Conservation (phyloP, 306 rosid species). For the Styphnolobium japonicum region DNA sequence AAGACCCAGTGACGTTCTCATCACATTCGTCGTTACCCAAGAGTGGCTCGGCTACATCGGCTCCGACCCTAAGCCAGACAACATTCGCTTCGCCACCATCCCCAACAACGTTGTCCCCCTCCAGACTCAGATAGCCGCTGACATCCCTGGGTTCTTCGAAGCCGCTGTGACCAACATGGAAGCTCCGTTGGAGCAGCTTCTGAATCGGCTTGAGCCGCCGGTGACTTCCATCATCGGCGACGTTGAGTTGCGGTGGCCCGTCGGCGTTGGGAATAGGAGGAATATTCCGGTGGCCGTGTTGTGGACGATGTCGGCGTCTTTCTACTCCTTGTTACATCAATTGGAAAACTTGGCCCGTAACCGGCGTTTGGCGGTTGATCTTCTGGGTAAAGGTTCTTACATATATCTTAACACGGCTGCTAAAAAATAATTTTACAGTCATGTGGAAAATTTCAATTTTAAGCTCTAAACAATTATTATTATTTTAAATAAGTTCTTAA, state of each 20-base stretch:
- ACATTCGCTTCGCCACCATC: conserved; percentile 25
- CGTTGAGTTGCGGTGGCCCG: conserved; percentile 15
- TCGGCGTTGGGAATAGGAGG: conserved; percentile 14
- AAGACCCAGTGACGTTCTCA: neutral
- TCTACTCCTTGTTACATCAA: neutral
- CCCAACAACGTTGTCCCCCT: conserved; percentile 35
- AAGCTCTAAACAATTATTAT: too few species aligned
- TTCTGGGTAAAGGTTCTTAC: neutral
- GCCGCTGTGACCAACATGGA: conserved; percentile 32
- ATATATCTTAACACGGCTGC: too few species aligned
- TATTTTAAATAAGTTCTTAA: too few species aligned
- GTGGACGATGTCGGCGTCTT: conserved; percentile 30
- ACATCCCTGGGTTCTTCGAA: conserved; percentile 21
- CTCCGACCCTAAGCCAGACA: conserved; percentile 30
- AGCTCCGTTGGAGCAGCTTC: conserved; percentile 34
- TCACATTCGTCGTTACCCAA: conserved; percentile 42
- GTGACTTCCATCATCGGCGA: conserved; percentile 24
- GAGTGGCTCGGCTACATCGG: conserved; percentile 41
- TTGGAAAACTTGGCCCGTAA: neutral
- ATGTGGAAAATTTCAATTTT: too few species aligned
- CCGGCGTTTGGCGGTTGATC: neutral
- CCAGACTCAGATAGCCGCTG: conserved; percentile 18
- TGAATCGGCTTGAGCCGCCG: conserved; percentile 25
- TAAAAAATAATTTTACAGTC: too few species aligned
- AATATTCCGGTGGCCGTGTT: conserved; percentile 13